Evolutionary conservation across 768 basidiomycete species (phyloP), one percentile per base, ranked within the genome.

Genomic region (Lyophyllum semitale): DNA sequence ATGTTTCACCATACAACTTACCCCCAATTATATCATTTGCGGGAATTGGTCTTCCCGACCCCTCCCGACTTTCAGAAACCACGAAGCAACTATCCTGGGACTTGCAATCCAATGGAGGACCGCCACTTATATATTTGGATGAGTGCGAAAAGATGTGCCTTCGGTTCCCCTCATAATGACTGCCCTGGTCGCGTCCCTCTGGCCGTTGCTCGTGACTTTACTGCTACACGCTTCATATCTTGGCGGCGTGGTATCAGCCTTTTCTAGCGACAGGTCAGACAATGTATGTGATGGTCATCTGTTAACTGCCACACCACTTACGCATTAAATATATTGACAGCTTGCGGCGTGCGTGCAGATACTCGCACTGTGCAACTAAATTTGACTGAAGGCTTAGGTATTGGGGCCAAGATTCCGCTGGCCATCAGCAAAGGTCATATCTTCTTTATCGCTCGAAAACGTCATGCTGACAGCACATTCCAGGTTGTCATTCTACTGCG

Each of bases 401-500:
- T 55, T 77, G 74, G 76, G 76, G 74, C 42, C 73, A 77, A 59
- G 74, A 76, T 58, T 68, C 69, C 33, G 73, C 63, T 27, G 71
- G 71, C 18, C 66, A 72, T 47, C 74, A 75, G 53, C 69, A 75
- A 66, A 67, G 70, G 75, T 73, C 23, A 37, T 58, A 56, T 37
- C 26, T 12, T 7, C 20, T 29, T 27, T 13, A n/a, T 22, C 11
- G 8, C 18, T 1, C 4, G 26, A 45, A n/a, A 45, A 15, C 1
- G 44, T 17, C 26, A 23, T 54, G 22, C 45, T 51, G 37, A 51
- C 44, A 1, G 26, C n/a, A 29, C 4, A 29, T 29, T 11, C 17
- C 26, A 76, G 75, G 2, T 67, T 88, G 57, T 78, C 79, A 17
- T 84, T 79, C 65, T 87, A 87, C 65, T 87, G 85, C 62, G 71